Evolutionary conservation across 352 stramenopile species (phyloP), one percentile per base, ranked within the genome.

Genomic region (Phytophthora hibernalis): DNA sequence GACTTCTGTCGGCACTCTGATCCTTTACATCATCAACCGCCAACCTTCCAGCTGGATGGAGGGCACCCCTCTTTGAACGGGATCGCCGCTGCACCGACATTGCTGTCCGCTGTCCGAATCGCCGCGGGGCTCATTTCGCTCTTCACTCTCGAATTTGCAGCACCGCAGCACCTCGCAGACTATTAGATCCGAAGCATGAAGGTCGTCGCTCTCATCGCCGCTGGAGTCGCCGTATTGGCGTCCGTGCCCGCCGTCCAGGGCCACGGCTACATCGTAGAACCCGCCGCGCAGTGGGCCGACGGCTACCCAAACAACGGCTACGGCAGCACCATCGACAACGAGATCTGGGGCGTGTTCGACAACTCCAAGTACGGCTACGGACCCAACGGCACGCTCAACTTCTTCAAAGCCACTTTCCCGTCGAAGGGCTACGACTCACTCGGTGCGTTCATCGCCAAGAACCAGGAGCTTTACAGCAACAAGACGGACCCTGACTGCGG

Each of bases 281-380:
- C 82, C 3, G 76, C 61, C 3, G 57, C 69, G 31, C 48, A 65
- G 35, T 86, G 69, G 72, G 54, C 63, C 24, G 43, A 78, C 7
- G 75, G 72, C 8, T 83, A 83, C 51, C 54, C 75, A n/a, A 65
- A 56, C 38, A 86, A 86, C 54, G 78, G 78, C 26, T 86, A 80
- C 65, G 73, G 72, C 51, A 77, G 74, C 54, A 82, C 73, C n/a
- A 62, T 87, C 33, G 66, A 82, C 61, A 73, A 70, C 18, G 28
- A 69, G 3, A 70, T 84, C 35, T 87, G 65, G 55, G 76, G 76
- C 6, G 12, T 22, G 1, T 61, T 66, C n/a, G 70, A 87, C 61
- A 71, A 68, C 44, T 50, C 51, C 15, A 77, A 74, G 42, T 84
- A 83, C 65, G 78, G 78, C 49, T 84, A 87, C 65, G 75, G 75